Percentiles rank a stretch among this genome's conserved stretches.
These are phyloP conservation scores for Staphylotrichum longicolle DNA, from an alignment of 495 filamentous ascomycete species.

Conservation along the genomic window DNA sequence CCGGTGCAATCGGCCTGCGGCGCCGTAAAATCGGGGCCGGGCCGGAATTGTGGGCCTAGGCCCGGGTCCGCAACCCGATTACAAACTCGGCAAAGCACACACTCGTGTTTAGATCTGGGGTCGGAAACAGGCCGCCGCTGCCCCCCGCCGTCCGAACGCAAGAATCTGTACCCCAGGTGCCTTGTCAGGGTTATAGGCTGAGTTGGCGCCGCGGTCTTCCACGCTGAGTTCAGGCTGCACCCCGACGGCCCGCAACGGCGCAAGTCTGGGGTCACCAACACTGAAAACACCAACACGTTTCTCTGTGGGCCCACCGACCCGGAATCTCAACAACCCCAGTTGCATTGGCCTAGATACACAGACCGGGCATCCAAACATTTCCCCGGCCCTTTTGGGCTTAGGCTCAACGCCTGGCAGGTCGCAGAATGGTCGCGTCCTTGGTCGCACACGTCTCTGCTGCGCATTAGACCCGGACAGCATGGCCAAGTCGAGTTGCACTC, in stretches of 20 bases:
- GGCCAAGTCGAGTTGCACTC: too few relatives aligned
- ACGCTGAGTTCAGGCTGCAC: neutral
- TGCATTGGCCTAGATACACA: neutral
- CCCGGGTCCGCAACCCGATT: conserved; percentile 10
- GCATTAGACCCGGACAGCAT: too few relatives aligned
- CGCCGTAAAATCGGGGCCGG: conserved; percentile 11
- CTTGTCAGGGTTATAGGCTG: neutral
- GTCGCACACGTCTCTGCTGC: too few relatives aligned
- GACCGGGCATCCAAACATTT: neutral
- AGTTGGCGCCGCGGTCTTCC: neutral
- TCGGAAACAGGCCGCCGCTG: conserved; percentile 11
- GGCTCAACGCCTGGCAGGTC: too few relatives aligned
- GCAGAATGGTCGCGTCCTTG: too few relatives aligned
- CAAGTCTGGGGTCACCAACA: conserved; percentile 1
- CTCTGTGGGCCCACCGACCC: neutral
- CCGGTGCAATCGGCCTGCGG: neutral
- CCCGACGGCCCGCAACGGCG: neutral
- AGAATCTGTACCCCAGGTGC: neutral
- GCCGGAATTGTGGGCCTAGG: neutral
- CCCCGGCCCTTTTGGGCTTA: neutral
- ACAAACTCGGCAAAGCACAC: conserved; percentile 14
- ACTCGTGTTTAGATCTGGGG: neutral
- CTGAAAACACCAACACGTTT: neutral
- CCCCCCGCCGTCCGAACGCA: neutral
- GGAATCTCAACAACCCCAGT: neutral